These are phyloP conservation scores for Didymella glomerata DNA, from an alignment of 2,329 filamentous ascomycete genomes.

Conservation along the genomic window DNA sequence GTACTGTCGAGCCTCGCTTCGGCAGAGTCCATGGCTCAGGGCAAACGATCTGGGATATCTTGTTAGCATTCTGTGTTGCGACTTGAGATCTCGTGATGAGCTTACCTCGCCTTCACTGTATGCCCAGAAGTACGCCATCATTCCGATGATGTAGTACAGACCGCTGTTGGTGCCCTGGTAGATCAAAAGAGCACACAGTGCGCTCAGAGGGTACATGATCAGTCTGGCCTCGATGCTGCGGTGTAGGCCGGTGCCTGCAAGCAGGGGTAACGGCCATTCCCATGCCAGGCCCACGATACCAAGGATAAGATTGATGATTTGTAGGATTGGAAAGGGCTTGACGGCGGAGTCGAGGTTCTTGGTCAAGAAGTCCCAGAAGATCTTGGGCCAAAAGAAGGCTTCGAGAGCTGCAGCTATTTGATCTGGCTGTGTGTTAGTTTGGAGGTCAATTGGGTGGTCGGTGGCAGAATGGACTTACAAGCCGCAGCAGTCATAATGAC, in stretches of 20 bases:
- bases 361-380: conserved; percentile 97
- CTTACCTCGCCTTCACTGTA: conserved; percentile 96
- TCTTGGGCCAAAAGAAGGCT: conserved; percentile 97
- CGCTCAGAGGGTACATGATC: conserved; percentile 79
- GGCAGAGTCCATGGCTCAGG: conserved; percentile 61
- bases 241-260: conserved; percentile 82
- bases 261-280: conserved; percentile 83
- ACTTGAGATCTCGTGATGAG: conserved; percentile 21
- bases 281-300: conserved; percentile 80
- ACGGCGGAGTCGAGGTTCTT: conserved; percentile 87
- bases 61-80: conserved; percentile 22
- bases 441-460: too few relatives aligned
- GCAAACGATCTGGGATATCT: conserved; percentile 53
- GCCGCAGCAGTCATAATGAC: conserved; percentile 85
- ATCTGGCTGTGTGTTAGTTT: conserved; percentile 62
- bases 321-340: conserved; percentile 85
- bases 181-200: conserved; percentile 76
- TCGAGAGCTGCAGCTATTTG: conserved; percentile 85
- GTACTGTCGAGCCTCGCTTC: conserved; percentile 50
- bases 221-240: conserved; percentile 87
- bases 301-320: conserved; percentile 87
- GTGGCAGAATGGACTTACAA: conserved; percentile 63
- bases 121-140: conserved; percentile 93
- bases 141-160: conserved; percentile 87
- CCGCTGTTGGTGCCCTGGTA: conserved; percentile 95